A percentile compares a stretch with the other conserved stretches of the same genome.
These are phyloP conservation scores for Stygiomarasmius scandens DNA, from an alignment of 1,284 basidiomycete species.

Conservation along the genomic window DNA sequence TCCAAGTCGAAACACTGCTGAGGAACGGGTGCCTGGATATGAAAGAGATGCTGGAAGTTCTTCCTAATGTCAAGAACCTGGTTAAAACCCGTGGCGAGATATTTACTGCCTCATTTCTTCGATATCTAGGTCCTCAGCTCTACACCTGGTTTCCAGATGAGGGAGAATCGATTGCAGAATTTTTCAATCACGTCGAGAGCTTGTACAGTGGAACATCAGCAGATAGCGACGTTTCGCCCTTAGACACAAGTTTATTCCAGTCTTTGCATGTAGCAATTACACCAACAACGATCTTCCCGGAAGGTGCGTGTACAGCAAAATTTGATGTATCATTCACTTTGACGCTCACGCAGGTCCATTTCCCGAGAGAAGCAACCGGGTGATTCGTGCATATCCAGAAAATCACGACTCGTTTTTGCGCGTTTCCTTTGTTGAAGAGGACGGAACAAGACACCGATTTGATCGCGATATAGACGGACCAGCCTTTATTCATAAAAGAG, in stretches of 20 bases:
- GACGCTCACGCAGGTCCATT: conserved; percentile 57
- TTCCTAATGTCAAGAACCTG: conserved; percentile 36
- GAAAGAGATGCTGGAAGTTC: conserved; percentile 47
- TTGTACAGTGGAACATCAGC: conserved; percentile 29
- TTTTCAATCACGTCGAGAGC: conserved; percentile 39
- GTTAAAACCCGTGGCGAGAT: conserved; percentile 31
- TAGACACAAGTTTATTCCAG: conserved; percentile 50
- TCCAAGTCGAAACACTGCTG: conserved; percentile 56
- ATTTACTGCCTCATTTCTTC: conserved; percentile 43
- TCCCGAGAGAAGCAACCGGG: conserved; percentile 66
- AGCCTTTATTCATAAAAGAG: conserved; percentile 45
- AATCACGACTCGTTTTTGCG: conserved; percentile 62
- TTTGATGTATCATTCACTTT: not conserved
- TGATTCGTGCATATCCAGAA: conserved; percentile 50
- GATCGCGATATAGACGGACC: conserved; percentile 53
- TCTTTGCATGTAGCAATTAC: conserved; percentile 60
- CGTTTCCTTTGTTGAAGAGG: conserved; percentile 66
- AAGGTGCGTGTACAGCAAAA: not conserved
- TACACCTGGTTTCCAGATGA: conserved; percentile 33
- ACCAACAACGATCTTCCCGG: conserved; percentile 53
- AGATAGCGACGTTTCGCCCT: conserved; percentile 24
- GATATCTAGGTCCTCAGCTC: conserved; percentile 41
- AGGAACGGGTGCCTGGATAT: conserved; percentile 45
- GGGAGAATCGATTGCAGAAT: conserved; percentile 32
- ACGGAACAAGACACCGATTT: conserved; percentile 48